A percentile compares a stretch with the other conserved stretches of the same genome.
Evolutionary conservation across 2,329 filamentous ascomycete species (phyloP).

Genomic region (Pseudocercospora ulei): DNA sequence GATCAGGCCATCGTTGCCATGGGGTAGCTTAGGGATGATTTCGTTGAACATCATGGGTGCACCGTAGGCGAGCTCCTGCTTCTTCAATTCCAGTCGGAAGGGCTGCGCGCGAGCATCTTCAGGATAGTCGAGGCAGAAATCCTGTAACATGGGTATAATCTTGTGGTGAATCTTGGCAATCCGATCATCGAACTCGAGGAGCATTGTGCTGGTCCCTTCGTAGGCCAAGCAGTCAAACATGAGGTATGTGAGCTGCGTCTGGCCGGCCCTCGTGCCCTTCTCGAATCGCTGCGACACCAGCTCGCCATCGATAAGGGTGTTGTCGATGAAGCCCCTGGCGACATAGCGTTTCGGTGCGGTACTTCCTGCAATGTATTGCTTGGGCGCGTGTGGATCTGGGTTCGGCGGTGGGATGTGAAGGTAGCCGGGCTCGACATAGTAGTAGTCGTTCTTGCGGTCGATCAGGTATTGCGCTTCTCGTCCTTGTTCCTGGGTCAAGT

Average conservation of each 20-base stretch:
- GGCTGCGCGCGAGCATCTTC: conserved; percentile 60
- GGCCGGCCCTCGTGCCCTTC: conserved; percentile 56
- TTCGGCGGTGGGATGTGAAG: conserved; percentile 72
- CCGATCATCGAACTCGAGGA: conserved; percentile 75
- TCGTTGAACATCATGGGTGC: conserved; percentile 86
- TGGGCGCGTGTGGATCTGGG: conserved; percentile 26
- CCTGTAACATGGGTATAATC: conserved; percentile 24
- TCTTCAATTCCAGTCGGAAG: conserved; percentile 78
- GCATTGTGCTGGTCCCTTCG: conserved; percentile 64
- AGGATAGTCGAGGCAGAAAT: conserved; percentile 52
- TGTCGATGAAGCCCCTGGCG: conserved; percentile 59
- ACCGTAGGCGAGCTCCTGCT: conserved; percentile 79
- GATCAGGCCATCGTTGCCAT: conserved; percentile 93
- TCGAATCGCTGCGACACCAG: conserved; percentile 69
- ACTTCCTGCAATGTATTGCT: conserved; percentile 15
- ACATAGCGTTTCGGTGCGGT: conserved; percentile 16
- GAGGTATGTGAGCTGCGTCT: conserved; percentile 65
- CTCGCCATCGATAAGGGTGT: conserved; percentile 85
- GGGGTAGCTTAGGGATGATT: conserved; percentile 70
- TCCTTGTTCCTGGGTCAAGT: conserved; percentile 53
- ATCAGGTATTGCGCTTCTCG: conserved; percentile 73
- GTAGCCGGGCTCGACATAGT: conserved; percentile 58
- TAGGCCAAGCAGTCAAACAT: conserved; percentile 89
- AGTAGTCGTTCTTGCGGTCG: conserved; percentile 96
- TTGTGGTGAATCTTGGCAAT: conserved; percentile 64